Base-by-base conservation (phyloP, 768 basidiomycete genomes). In the Lentinula raphanica region DNA sequence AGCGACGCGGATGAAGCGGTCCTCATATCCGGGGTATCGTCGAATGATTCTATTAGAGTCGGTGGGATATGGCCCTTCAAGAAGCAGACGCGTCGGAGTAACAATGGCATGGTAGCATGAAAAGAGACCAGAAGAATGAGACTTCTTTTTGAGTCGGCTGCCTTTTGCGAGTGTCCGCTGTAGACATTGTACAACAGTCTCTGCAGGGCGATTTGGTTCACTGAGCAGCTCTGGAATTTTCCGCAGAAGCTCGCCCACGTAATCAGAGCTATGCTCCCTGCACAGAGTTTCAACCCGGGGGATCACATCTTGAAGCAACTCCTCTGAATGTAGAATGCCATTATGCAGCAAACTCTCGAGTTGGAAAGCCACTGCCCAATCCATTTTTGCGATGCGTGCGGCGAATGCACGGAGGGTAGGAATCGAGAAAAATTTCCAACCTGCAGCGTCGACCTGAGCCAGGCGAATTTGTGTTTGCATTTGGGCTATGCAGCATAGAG, bases 1-100 rank as follows among this genome's bases (percentile, higher is more conserved):
- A 63, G 90, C 85, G 25, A 94, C 91, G 9, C 93, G 85, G 29
- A 95, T 67, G 66, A 95, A 95, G 63, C 82, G 74, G 29, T 89
- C 81, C 21, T 50, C 49, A 19, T 36, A 50, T 0, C 77, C 78
- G 48, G 72, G 67, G 57, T 85, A 94, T 54, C 76, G 71, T 1
- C 92, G 85, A 59, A 95, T 86, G 53, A 93, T 82, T 0, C 89
- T 81, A 60, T 95, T 95, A 3, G 90, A 89, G 63, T 92, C 87
- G 25, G 82, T 81, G 0, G 83, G 67, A 58, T 84, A 87, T 1
- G 92, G 92, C 0, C 92, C 92, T 71, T 92, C 90, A 7, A 93
- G 70, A 11, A 90, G 70, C 57, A 87, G 72, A 21, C 87, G 79
- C 8, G 87, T 89, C 0, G 92, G 92, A 0, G 89, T 89, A 38